phyloP scores from a whole-genome alignment of 176 grass and related monocot species.

The Oryza australiensis region DNA sequence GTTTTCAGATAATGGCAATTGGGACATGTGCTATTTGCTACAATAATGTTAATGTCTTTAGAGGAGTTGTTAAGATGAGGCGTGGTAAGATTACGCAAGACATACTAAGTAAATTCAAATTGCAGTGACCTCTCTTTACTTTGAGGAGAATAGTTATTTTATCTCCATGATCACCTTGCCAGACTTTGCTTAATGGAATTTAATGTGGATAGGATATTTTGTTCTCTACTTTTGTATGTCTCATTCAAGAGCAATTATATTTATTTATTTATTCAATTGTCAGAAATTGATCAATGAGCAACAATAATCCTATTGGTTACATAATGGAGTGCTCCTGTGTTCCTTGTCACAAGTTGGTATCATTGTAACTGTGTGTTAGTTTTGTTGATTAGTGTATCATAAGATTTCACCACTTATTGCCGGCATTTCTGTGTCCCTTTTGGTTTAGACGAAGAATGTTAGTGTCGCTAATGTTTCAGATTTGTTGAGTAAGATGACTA shows the following conservation, averaged over 20 bases:
- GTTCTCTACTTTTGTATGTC: neutral
- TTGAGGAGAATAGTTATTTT: neutral
- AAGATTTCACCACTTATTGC: neutral
- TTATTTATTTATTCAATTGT: neutral
- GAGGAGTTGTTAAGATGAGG: slow-evolving; percentile 94
- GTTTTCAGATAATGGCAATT: slow-evolving; percentile 93
- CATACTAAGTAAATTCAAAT: neutral
- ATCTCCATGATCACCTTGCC: neutral
- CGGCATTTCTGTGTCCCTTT: neutral
- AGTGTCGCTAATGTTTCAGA: neutral
- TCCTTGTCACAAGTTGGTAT: neutral
- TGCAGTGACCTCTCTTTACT: neutral
- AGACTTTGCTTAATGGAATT: neutral
- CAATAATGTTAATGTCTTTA: slow-evolving; percentile 88
- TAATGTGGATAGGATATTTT: neutral
- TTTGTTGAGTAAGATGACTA: neutral
- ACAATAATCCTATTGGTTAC: neutral
- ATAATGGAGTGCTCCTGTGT: neutral
- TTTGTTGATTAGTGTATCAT: neutral
- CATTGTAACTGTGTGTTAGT: neutral
- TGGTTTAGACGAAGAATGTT: neutral
- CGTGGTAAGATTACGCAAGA: slow-evolving; percentile 68
- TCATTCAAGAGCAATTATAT: neutral
- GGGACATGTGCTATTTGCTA: slow-evolving; percentile 91
- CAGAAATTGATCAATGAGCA: neutral